These are phyloP conservation scores for Scorias spongiosa DNA, from an alignment of 2,329 filamentous ascomycete genomes.

Conservation along the genomic window DNA sequence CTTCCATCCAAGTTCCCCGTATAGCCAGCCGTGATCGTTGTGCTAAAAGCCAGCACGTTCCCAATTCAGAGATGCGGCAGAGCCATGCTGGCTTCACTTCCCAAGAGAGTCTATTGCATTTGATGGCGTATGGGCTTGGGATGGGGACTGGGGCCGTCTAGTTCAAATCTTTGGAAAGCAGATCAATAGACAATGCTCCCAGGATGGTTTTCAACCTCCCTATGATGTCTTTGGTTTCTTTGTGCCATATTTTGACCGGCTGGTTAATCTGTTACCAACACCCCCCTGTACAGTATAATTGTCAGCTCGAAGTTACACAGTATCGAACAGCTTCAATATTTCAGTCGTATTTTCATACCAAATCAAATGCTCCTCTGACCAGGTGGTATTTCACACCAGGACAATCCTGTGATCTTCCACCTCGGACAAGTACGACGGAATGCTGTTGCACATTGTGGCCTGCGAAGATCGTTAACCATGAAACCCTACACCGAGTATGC, in stretches of 20 bases:
- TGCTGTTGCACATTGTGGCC: constrained; percentile 98
- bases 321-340: not conserved
- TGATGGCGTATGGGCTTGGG: too few species aligned
- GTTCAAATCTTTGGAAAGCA: too few species aligned
- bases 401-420: constrained; percentile 89
- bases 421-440: constrained; percentile 89
- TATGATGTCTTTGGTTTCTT: constrained; percentile 88
- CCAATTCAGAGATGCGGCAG: too few species aligned
- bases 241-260: constrained; percentile 90
- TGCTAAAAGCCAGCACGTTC: too few species aligned
- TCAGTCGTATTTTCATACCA: constrained; percentile 46
- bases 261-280: constrained; percentile 68
- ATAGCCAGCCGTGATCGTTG: too few species aligned
- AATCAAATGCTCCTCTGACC: constrained; percentile 77
- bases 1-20: too few species aligned
- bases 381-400: constrained; percentile 95
- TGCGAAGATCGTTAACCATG: constrained; percentile 12
- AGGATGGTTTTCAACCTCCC: not conserved
- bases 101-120: too few species aligned
- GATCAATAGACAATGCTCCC: too few species aligned
- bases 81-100: too few species aligned
- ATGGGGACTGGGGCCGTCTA: too few species aligned
- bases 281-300: constrained; percentile 50
- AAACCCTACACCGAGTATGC: not conserved
- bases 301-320: not conserved